Base-by-base conservation (phyloP, 768 basidiomycete genomes). In the Symmetrospora coprosmae region DNA sequence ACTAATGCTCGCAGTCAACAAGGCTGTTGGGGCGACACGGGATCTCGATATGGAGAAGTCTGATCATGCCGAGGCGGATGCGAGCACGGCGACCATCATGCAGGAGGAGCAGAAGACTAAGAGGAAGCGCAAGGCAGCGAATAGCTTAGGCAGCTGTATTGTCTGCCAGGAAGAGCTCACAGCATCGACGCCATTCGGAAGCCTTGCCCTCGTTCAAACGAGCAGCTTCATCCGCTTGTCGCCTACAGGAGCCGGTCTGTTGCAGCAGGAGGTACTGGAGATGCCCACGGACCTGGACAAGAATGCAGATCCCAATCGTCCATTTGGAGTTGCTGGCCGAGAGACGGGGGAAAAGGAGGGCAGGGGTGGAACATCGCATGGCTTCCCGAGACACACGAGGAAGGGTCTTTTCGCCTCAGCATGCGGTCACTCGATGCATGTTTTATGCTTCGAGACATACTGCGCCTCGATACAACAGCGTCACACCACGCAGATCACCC, bases 371-470 rank as follows among this genome's bases (percentile, higher is more conserved):
- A 46, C 56, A 3, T 46, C 46, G 14, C n/a, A 48, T 2, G 65
- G 66, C 33, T 68, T 68, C 62, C 64, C 67, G 4, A 53, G 50
- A 28, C 23, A n/a, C 27, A 50, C 38, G 13, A 56, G 59, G 23
- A 33, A 46, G 6, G 68, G 68, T 14, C 75, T 96, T 13, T 78
- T 90, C 69, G 75, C 83, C 9, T 89, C 90, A 0, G 83, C 88
- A 37, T 97, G 92, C 72, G 88, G 84, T 31, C 94, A 97, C 70
- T 81, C 91, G 78, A 97, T 99, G 90, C 94, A 99, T 73, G 74
- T 91, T 63, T 81, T 85, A 39, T 97, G 94, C 73, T 92, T 96
- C 76, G 83, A 84, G 48, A 83, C 84, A 1, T 97, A 96, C 72
- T 89, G 81, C 65, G 71, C 79, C 1, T 91, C 90, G 17, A 83